These are phyloP conservation scores for Penicillium ochrochloron DNA, from an alignment of 495 filamentous ascomycete genomes.

Conservation along the genomic window DNA sequence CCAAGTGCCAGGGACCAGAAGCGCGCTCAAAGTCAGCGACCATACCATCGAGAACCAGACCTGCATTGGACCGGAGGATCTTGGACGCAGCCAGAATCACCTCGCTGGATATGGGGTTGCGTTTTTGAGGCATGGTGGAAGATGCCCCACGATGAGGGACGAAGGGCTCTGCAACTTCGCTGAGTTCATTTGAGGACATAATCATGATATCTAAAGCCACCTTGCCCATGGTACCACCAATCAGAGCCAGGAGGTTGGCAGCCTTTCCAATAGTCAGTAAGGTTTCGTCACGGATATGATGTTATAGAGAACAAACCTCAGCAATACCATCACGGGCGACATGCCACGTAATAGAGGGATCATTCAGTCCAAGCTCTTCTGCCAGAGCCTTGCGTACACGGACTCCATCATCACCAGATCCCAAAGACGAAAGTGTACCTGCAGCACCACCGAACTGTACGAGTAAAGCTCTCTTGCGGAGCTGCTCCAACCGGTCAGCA, in stretches of 20 bases:
- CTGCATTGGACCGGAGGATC: conserved; percentile 52
- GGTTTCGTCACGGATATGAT: not conserved
- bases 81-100: conserved; percentile 58
- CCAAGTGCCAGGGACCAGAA: conserved; percentile 58
- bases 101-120: conserved; percentile 58
- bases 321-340: conserved; percentile 53
- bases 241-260: conserved; percentile 52
- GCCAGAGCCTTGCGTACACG: conserved; percentile 47
- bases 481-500: conserved; percentile 41
- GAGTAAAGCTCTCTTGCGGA: conserved; percentile 41
- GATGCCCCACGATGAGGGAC: conserved; percentile 58
- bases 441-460: conserved; percentile 56
- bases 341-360: conserved; percentile 53
- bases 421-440: conserved; percentile 51
- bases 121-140: conserved; percentile 61
- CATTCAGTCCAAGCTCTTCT: conserved; percentile 41
- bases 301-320: conserved; percentile 35
- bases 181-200: conserved; percentile 58
- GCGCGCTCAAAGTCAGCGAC: conserved; percentile 59
- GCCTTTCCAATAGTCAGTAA: not conserved
- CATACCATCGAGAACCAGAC: conserved; percentile 57
- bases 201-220: conserved; percentile 58
- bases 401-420: conserved; percentile 37
- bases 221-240: conserved; percentile 56
- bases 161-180: conserved; percentile 60